Percentiles rank a stretch among this genome's conserved stretches.
Evolutionary conservation across 1,284 basidiomycete genomes (phyloP).

Genomic region (Pseudozyma tsukubaensis): DNA sequence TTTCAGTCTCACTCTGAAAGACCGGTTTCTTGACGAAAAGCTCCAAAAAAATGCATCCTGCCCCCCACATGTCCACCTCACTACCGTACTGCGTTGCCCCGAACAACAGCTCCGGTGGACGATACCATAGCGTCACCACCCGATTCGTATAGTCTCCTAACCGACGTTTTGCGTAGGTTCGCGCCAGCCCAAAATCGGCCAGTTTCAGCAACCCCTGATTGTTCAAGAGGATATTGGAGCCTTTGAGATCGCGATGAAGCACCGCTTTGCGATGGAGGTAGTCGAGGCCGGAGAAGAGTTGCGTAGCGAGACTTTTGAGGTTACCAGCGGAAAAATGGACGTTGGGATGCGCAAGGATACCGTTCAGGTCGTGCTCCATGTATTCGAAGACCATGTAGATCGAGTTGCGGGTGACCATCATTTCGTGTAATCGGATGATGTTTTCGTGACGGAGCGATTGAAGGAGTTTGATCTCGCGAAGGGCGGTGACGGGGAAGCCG

Average conservation of each 20-base stretch:
- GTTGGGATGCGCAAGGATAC: slow-evolving; percentile 88
- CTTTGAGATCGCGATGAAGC: slow-evolving; percentile 98
- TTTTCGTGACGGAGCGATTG: slow-evolving; percentile 91
- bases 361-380: slow-evolving; percentile 98
- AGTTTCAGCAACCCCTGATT: slow-evolving; percentile 92
- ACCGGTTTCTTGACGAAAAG: slow-evolving; percentile 92
- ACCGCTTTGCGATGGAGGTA: slow-evolving; percentile 95
- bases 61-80: slow-evolving; percentile 99
- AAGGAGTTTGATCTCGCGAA: slow-evolving; percentile 97
- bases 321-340: slow-evolving; percentile 85
- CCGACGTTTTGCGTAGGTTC: slow-evolving; percentile 91
- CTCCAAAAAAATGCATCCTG: slow-evolving; percentile 98
- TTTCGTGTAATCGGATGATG: slow-evolving; percentile 89
- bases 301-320: slow-evolving; percentile 91
- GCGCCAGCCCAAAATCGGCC: slow-evolving; percentile 96
- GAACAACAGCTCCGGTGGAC: slow-evolving; percentile 92
- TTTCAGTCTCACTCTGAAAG: slow-evolving; percentile 96
- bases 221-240: slow-evolving; percentile 96
- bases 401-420: slow-evolving; percentile 90
- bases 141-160: slow-evolving; percentile 96
- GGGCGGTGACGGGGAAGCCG: slow-evolving; percentile 97
- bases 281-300: slow-evolving; percentile 91
- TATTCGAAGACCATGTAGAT: slow-evolving; percentile 99
- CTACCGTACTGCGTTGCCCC: slow-evolving; percentile 96
- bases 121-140: slow-evolving; percentile 99